These are phyloP conservation scores for Eruca vesicaria DNA, from an alignment of 441 rosid species.

Conservation along the genomic window DNA sequence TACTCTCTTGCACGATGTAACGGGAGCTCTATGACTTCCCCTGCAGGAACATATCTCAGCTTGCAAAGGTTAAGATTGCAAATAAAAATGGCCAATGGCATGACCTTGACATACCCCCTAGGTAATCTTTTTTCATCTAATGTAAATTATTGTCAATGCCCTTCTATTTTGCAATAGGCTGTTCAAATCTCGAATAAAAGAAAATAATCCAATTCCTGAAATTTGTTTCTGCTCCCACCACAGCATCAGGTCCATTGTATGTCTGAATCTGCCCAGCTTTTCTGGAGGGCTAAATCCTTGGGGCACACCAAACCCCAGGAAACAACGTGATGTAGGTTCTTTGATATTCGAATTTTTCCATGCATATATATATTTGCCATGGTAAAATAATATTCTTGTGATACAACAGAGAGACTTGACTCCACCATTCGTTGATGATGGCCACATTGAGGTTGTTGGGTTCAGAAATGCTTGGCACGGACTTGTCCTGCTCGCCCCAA, in stretches of 20 bases:
- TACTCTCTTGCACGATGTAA: neutral
- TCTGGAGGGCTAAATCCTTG: conserved; percentile 95
- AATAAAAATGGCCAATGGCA: conserved; percentile 63
- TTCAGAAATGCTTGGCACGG: conserved; percentile 99
- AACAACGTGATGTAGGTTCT: conserved; percentile 48
- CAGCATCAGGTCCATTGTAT: conserved; percentile 91
- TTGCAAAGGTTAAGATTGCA: conserved; percentile 73
- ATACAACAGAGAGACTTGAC: conserved; percentile 72
- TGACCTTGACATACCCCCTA: conserved; percentile 61
- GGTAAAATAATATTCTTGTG: conserved; percentile 17
- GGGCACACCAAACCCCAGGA: conserved; percentile 75
- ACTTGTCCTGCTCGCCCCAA: conserved; percentile 76
- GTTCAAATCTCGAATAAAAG: neutral
- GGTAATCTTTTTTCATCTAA: no score
- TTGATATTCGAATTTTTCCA: neutral
- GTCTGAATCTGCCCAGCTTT: conserved; percentile 94
- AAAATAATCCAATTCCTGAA: conserved; percentile 5
- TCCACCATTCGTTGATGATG: conserved; percentile 90
- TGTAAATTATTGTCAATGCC: neutral
- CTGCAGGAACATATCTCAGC: conserved; percentile 78
- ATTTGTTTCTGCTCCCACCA: conserved; percentile 15
- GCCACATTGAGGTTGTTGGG: conserved; percentile 86
- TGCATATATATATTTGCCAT: neutral
- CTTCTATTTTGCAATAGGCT: neutral
- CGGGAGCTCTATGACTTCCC: conserved; percentile 15